Evolutionary conservation across 116 monocot genomes (phyloP).

Genomic region (Dioscorea cayenensis): DNA sequence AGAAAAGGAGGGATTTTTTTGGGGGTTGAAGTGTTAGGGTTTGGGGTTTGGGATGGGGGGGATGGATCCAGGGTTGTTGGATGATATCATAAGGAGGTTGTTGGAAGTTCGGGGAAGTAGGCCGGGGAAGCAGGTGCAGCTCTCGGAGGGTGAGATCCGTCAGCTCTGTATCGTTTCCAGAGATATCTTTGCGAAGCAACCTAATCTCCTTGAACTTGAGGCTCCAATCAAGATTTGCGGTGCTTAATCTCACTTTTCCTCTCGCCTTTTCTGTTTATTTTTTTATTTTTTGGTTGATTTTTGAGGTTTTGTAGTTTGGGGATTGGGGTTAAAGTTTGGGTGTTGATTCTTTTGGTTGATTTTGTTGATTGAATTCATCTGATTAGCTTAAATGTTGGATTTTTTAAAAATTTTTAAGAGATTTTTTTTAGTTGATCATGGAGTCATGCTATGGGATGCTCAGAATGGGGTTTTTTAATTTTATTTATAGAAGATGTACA

Average conservation of each 20-base stretch:
- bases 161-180: slow-evolving; percentile 6
- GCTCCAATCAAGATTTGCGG: slow-evolving; percentile 18
- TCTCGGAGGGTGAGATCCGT: slow-evolving; percentile 13
- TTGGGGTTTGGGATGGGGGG: not conserved
- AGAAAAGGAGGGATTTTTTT: not conserved
- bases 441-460: too few relatives aligned
- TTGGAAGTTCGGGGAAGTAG: not conserved
- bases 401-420: too few relatives aligned
- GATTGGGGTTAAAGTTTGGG: too few relatives aligned
- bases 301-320: not conserved
- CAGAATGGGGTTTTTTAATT: too few relatives aligned
- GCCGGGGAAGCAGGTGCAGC: slow-evolving; percentile 18
- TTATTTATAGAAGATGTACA: not conserved
- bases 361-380: too few relatives aligned
- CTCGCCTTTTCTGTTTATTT: not conserved
- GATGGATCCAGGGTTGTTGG: slow-evolving; percentile 10
- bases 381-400: too few relatives aligned
- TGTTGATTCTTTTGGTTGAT: too few relatives aligned
- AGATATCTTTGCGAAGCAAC: slow-evolving; percentile 9
- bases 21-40: not conserved
- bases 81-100: slow-evolving; percentile 1
- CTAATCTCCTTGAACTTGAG: slow-evolving; percentile 15
- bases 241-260: not conserved
- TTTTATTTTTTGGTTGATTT: not conserved
- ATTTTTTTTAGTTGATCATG: too few relatives aligned